Evolutionary conservation across 2,329 filamentous ascomycete genomes (phyloP).

Genomic region (Ceratocystis diversiconidia): DNA sequence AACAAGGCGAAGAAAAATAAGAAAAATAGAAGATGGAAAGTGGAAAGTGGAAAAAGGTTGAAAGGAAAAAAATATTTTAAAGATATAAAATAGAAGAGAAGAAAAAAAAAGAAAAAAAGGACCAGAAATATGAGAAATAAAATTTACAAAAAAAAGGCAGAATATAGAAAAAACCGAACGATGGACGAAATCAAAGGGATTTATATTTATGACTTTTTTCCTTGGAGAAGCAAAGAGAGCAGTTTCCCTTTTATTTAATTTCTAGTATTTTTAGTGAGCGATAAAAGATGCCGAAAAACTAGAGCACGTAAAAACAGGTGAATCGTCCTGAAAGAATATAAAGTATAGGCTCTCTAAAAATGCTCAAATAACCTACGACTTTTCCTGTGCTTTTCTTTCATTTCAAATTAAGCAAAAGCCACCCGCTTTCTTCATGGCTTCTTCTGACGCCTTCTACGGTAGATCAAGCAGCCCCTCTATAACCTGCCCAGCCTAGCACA

Average conservation of each 20-base stretch:
- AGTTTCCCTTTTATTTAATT: background rate
- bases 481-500: background rate
- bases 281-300: background rate
- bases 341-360: background rate
- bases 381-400: background rate
- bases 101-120: background rate
- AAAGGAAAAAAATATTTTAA: background rate
- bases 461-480: background rate
- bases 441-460: too few species aligned
- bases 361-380: background rate
- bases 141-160: background rate
- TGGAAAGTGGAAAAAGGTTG: background rate
- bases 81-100: background rate
- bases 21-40: slow-evolving; percentile 2
- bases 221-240: background rate
- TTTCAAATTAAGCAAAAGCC: background rate
- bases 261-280: background rate
- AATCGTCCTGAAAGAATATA: background rate
- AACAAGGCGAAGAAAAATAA: slow-evolving; percentile 1
- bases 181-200: background rate
- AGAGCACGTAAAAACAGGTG: background rate
- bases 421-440: too few species aligned
- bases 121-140: background rate
- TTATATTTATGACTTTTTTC: background rate
- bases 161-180: background rate